Evolutionary conservation across 805 yeast genomes (phyloP), one percentile per base, ranked within the genome.

Genomic region (Wickerhamomyces xylosicus): DNA sequence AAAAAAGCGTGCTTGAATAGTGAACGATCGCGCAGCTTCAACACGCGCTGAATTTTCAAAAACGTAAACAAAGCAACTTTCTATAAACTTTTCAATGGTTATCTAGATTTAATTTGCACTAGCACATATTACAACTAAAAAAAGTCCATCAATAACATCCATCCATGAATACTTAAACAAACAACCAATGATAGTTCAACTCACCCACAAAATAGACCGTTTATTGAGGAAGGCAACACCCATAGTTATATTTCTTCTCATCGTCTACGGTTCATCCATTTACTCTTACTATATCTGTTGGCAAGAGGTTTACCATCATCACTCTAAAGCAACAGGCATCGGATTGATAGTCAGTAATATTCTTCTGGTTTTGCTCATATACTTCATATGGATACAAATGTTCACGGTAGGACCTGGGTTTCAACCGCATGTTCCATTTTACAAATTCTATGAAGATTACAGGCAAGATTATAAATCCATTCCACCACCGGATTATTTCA

Each of bases 321-420:
- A 53, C 33, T 50, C 55, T 9, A 42, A 41, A 20, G 42, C 57
- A 5, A 45, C 54, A 2, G 63, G 62, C 3, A 50, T 60, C 5
- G 64, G 61, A 3, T 48, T 63, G 16, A 48, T 65, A 11, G 56
- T 52, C 1, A 54, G 58, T 15, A 47, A 47, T 35, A 53, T 59
- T 31, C 32, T 61, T 5, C 20, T 66, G 2, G 29, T 59, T n/a
- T 19, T 45, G 2, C 8, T 54, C n/a, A 27, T 62, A 6, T 39
- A 58, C 15, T 19, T 45, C 33, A 38, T 64, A 46, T 80, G 86
- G 84, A 33, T 47, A 0, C 54, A 67, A 18, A 52, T 79, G 1
- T 45, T 66, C 15, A 13, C 51, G 2, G 39, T 50, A n/a, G 90
- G 89, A 0, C 84, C 89, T 0, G 92, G 92, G 0, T 49, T 62